These are phyloP conservation scores for Wakefieldia striispora DNA, from an alignment of 768 basidiomycete genomes.

Conservation along the genomic window DNA sequence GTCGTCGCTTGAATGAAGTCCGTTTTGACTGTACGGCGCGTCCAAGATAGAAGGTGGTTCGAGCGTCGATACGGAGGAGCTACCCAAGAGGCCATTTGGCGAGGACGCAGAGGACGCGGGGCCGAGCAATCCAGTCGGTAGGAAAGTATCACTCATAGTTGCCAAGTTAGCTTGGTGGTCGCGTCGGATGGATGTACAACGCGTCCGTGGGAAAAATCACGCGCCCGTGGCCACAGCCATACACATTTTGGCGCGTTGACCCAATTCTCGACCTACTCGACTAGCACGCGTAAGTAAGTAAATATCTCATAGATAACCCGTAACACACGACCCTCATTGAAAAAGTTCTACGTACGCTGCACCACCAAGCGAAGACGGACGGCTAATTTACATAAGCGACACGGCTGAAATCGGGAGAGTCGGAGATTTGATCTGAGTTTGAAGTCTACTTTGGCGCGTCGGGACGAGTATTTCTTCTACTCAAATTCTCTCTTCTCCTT, in stretches of 20 bases:
- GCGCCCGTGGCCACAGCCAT: conserved; percentile 7
- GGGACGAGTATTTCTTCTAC: conserved; percentile 33
- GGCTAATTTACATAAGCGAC: conserved; percentile 22
- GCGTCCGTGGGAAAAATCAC: conserved; percentile 19
- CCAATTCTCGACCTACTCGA: too few relatives aligned
- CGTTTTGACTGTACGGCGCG: not conserved
- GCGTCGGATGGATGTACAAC: conserved; percentile 10
- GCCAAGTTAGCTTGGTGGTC: not conserved
- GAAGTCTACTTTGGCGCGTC: conserved; percentile 18
- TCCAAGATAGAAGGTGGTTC: not conserved
- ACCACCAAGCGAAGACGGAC: too few relatives aligned
- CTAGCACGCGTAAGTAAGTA: too few relatives aligned
- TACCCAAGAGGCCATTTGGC: conserved; percentile 34
- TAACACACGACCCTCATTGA: too few relatives aligned
- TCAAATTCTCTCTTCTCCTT: conserved; percentile 18
- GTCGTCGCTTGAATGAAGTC: conserved; percentile 1
- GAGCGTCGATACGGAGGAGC: not conserved
- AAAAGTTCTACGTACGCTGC: too few relatives aligned
- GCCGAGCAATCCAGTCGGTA: conserved; percentile 26
- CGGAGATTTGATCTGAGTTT: conserved; percentile 29
- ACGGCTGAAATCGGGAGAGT: conserved; percentile 31
- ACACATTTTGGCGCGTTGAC: too few relatives aligned
- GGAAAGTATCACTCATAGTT: conserved; percentile 14
- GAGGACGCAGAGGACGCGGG: conserved; percentile 16
- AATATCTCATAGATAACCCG: too few relatives aligned